Percentiles rank a stretch among this genome's conserved stretches.
Evolutionary conservation across 2,329 filamentous ascomycete species (phyloP).

Genomic region (Aspergillus brasiliensis): DNA sequence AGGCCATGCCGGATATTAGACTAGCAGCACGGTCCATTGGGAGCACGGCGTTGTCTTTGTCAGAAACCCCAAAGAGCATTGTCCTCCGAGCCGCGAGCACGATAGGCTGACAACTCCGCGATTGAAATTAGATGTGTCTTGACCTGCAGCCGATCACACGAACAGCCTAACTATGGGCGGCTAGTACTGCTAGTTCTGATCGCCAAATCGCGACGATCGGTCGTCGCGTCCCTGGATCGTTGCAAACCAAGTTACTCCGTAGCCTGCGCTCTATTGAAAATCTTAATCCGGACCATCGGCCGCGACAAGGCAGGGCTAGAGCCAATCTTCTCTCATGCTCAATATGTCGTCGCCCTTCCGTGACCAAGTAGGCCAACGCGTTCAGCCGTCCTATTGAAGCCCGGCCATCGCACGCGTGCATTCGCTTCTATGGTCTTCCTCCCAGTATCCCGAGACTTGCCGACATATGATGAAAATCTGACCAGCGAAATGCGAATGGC

Average conservation of each 20-base stretch:
- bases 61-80: constrained; percentile 12
- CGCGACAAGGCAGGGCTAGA: background rate
- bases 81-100: constrained; percentile 10
- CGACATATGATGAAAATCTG: background rate
- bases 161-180: constrained; percentile 16
- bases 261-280: constrained; percentile 4
- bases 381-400: background rate
- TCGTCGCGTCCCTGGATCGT: constrained; percentile 10
- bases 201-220: constrained; percentile 13
- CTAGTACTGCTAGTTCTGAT: constrained; percentile 20
- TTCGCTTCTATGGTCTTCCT: background rate
- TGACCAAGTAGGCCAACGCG: constrained; percentile 5
- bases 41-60: constrained; percentile 3
- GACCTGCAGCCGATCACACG: constrained; percentile 20
- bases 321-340: background rate
- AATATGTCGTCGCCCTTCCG: constrained; percentile 7
- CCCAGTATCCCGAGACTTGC: background rate
- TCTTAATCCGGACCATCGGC: constrained; percentile 1
- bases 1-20: constrained; percentile 15
- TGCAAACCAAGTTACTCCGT: constrained; percentile 4
- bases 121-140: constrained; percentile 23
- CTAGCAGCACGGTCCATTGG: constrained; percentile 11
- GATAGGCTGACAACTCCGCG: constrained; percentile 13
- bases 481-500: background rate
- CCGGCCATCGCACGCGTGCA: background rate